phyloP scores from a whole-genome alignment of 1,284 basidiomycete species.

The Ceratobasidium sp. region DNA sequence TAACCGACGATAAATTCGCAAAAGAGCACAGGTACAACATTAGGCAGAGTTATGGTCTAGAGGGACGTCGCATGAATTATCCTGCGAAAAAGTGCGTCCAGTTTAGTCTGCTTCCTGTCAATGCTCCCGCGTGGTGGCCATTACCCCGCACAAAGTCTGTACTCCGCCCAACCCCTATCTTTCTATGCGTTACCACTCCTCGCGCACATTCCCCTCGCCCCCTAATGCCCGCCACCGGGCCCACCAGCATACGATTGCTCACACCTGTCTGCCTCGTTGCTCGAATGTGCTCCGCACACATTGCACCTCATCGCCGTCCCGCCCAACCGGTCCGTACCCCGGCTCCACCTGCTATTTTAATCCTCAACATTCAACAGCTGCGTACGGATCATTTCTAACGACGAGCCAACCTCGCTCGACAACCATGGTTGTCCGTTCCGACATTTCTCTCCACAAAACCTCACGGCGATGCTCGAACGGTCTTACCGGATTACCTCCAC shows the following conservation, averaged over 20 bases:
- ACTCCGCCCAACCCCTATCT: slow-evolving; percentile 40
- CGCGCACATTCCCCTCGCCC: slow-evolving; percentile 15
- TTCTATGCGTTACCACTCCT: background rate
- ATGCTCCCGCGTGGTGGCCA: slow-evolving; percentile 24
- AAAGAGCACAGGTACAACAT: slow-evolving; percentile 99
- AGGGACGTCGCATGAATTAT: slow-evolving; percentile 95
- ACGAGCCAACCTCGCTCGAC: slow-evolving; percentile 80
- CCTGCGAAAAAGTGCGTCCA: slow-evolving; percentile 83
- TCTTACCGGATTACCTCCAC: slow-evolving; percentile 68
- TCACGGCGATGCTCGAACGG: slow-evolving; percentile 82
- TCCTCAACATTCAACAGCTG: slow-evolving; percentile 68
- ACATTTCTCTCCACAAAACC: slow-evolving; percentile 87
- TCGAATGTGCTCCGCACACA: background rate
- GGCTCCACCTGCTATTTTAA: slow-evolving; percentile 7
- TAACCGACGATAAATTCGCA: slow-evolving; percentile 96
- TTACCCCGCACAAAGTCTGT: slow-evolving; percentile 22
- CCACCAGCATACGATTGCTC: slow-evolving; percentile 15
- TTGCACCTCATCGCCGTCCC: background rate
- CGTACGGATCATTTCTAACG: slow-evolving; percentile 85
- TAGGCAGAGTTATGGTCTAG: slow-evolving; percentile 93
- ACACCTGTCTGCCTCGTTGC: slow-evolving; percentile 39
- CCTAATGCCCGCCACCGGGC: slow-evolving; percentile 46
- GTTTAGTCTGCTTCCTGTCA: slow-evolving; percentile 1
- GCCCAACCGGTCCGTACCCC: slow-evolving; percentile 16
- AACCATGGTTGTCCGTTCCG: slow-evolving; percentile 96